Percentiles rank a stretch among this genome's conserved stretches.
Conservation (phyloP, 345 rosid genomes). For the Corymbia maculata region DNA sequence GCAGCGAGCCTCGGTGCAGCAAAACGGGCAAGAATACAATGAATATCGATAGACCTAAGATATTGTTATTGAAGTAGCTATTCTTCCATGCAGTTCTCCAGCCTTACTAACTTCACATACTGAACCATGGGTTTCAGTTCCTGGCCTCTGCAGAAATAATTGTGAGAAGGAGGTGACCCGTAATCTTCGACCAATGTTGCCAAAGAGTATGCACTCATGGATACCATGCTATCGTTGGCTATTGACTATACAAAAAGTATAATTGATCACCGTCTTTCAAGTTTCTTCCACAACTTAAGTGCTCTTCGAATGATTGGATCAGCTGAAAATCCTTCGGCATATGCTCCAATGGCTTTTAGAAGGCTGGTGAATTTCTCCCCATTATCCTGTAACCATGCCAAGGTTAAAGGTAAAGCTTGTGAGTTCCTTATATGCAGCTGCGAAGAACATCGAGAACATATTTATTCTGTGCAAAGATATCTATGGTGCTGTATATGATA, state of each 20-base stretch:
- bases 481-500: background rate
- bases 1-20: background rate
- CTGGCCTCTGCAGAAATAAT: background rate
- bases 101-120: background rate
- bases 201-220: background rate
- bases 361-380: slow-evolving; percentile 82
- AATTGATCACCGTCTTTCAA: slow-evolving; percentile 7
- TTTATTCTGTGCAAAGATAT: background rate
- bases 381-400: slow-evolving; percentile 43
- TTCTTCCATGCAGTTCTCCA: background rate
- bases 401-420: background rate
- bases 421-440: background rate
- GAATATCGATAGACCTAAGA: background rate
- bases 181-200: background rate
- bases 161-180: background rate
- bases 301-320: slow-evolving; percentile 68
- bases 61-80: background rate
- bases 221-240: background rate
- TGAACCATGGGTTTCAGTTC: background rate
- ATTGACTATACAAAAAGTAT: background rate
- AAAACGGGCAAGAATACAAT: background rate
- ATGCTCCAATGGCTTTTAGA: slow-evolving; percentile 63
- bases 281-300: slow-evolving; percentile 59
- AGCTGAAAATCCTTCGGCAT: slow-evolving; percentile 91
- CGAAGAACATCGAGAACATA: background rate